phyloP scores from a whole-genome alignment of 768 basidiomycete genomes.

The Mycena maculata region DNA sequence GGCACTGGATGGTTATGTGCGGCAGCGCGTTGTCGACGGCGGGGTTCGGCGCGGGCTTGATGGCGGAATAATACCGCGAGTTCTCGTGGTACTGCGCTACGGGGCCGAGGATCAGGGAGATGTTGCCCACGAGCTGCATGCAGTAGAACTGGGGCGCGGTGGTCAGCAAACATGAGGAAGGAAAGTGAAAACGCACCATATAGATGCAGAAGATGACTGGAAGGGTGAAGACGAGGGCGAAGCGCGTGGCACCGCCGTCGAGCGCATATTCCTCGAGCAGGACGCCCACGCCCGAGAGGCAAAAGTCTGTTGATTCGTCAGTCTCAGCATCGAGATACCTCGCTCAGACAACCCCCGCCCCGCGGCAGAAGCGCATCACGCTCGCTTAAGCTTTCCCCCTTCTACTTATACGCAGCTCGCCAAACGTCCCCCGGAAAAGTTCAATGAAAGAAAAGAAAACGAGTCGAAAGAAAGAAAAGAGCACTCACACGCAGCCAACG shows the following conservation, averaged over 20 bases:
- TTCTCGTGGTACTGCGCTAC: conserved; percentile 88
- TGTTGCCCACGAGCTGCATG: conserved; percentile 75
- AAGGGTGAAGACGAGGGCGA: conserved; percentile 70
- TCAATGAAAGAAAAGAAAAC: not conserved
- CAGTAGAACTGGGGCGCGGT: conserved; percentile 78
- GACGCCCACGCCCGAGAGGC: conserved; percentile 67
- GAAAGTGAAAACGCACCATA: conserved; percentile 45
- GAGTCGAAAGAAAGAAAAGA: not conserved
- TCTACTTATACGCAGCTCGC: too few species aligned
- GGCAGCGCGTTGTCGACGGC: conserved; percentile 78
- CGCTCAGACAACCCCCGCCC: too few species aligned
- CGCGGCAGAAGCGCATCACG: too few species aligned
- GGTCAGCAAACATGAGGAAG: conserved; percentile 46
- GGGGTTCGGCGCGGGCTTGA: conserved; percentile 72
- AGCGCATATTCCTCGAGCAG: conserved; percentile 76
- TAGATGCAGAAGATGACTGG: conserved; percentile 85
- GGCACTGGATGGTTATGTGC: conserved; percentile 84
- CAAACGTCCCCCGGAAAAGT: too few species aligned
- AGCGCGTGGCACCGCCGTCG: conserved; percentile 72
- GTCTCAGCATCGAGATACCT: not conserved
- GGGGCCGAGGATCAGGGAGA: conserved; percentile 78
- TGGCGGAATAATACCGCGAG: conserved; percentile 83
- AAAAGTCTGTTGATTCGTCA: conserved; percentile 24
- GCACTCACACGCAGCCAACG: conserved; percentile 67
- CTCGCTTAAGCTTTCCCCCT: too few species aligned